Percentiles rank a stretch among this genome's conserved stretches.
Evolutionary conservation across 345 rosid species (phyloP).

Genomic region (Boechera divaricarpa): DNA sequence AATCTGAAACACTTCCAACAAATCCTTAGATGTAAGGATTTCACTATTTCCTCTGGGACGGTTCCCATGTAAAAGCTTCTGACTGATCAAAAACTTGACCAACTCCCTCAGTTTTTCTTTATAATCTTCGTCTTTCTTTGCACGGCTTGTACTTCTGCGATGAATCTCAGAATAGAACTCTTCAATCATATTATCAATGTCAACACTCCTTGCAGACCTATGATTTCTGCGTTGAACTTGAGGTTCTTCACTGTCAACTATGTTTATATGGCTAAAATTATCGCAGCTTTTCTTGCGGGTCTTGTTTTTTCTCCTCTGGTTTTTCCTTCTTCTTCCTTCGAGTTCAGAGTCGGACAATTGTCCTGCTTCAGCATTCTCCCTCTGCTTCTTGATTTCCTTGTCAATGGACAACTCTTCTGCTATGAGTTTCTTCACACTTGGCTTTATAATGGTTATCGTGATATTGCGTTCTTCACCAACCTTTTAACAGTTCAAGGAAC

Average conservation of each 20-base stretch:
- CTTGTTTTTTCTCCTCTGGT: constrained; percentile 58
- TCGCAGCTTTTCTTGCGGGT: constrained; percentile 63
- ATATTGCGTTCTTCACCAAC: constrained; percentile 55
- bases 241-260: constrained; percentile 47
- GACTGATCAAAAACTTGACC: constrained; percentile 68
- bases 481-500: constrained; percentile 50
- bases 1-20: constrained; percentile 80
- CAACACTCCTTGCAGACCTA: constrained; percentile 49
- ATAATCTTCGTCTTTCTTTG: constrained; percentile 50
- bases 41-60: constrained; percentile 56
- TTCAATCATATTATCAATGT: constrained; percentile 68
- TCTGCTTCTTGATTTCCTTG: constrained; percentile 49
- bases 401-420: constrained; percentile 84
- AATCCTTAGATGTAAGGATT: constrained; percentile 63
- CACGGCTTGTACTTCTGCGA: constrained; percentile 55
- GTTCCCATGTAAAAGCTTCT: constrained; percentile 64
- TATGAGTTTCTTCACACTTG: constrained; percentile 90
- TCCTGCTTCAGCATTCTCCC: constrained; percentile 50
- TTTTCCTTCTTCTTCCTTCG: constrained; percentile 58
- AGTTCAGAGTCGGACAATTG: constrained; percentile 52
- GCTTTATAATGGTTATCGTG: constrained; percentile 50
- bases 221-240: constrained; percentile 43
- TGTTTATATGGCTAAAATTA: constrained; percentile 47
- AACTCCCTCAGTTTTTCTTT: constrained; percentile 77
- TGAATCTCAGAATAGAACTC: constrained; percentile 68